Conservation (phyloP, 352 stramenopile genomes). For the Phytophthora chlamydospora region DNA sequence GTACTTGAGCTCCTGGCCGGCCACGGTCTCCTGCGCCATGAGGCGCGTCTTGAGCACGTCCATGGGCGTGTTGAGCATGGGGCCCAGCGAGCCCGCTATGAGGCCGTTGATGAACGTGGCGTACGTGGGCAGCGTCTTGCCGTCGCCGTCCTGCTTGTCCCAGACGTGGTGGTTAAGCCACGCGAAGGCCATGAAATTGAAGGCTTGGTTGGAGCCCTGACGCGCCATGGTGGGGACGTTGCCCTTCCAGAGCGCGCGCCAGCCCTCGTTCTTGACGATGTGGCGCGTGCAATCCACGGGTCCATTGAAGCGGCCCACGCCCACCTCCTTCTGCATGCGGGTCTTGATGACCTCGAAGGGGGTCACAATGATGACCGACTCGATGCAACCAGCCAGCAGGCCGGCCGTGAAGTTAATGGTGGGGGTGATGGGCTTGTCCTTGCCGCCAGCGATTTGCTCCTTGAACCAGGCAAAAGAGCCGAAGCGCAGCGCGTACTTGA, state of each 20-base stretch:
- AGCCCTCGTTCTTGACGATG: conserved; percentile 93
- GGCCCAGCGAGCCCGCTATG: conserved; percentile 83
- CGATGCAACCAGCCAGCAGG: conserved; percentile 92
- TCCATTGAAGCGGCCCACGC: conserved; percentile 89
- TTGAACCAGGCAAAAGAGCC: conserved; percentile 89
- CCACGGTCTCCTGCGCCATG: conserved; percentile 90
- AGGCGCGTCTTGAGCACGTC: conserved; percentile 97
- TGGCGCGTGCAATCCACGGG: conserved; percentile 93
- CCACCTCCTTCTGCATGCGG: conserved; percentile 95
- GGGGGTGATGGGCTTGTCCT: conserved; percentile 72
- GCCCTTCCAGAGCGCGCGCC: conserved; percentile 95
- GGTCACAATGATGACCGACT: conserved; percentile 97
- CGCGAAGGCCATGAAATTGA: conserved; percentile 97
- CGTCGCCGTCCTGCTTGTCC: conserved; percentile 90
- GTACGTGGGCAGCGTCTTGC: conserved; percentile 92
- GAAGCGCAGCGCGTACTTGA: conserved; percentile 91
- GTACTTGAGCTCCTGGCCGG: conserved; percentile 95
- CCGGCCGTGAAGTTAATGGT: conserved; percentile 90
- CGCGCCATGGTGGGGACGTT: conserved; percentile 96
- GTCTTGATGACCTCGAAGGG: conserved; percentile 99
- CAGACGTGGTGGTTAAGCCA: conserved; percentile 94
- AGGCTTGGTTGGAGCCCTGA: conserved; percentile 98
- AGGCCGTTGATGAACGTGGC: conserved; percentile 95
- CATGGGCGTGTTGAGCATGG: conserved; percentile 90
- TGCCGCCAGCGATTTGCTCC: conserved; percentile 75